Conservation (phyloP, 306 rosid species). For the Boehmeria nivea region DNA sequence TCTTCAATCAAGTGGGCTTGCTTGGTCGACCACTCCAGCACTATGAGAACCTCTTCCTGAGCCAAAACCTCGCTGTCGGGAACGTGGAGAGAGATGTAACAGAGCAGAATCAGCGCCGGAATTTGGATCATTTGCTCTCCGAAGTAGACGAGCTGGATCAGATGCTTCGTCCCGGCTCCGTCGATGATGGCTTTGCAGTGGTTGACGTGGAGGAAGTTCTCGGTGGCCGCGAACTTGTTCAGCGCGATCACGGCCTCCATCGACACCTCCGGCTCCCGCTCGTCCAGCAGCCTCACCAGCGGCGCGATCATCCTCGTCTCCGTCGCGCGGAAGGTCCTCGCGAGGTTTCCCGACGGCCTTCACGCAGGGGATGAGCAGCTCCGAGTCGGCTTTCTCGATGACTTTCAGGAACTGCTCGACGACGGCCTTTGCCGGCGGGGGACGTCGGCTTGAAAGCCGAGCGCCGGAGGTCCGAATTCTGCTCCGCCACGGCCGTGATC, state of each 20-base stretch:
- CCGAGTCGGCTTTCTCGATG: conserved; percentile 28
- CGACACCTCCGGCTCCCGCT: conserved; percentile 38
- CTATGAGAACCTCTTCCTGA: conserved; percentile 66
- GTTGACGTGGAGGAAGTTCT: conserved; percentile 58
- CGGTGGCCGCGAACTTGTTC: conserved; percentile 54
- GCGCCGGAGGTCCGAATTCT: conserved; percentile 53
- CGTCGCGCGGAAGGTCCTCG: conserved; percentile 65
- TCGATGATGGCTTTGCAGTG: conserved; percentile 75
- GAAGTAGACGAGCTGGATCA: conserved; percentile 61
- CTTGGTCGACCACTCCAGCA: conserved; percentile 70
- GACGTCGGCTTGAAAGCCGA: conserved; percentile 73
- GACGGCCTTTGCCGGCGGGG: conserved; percentile 66
- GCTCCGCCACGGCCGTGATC: conserved; percentile 59
- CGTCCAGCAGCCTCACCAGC: conserved; percentile 58
- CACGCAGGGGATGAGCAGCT: conserved; percentile 47
- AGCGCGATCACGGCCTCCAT: conserved; percentile 52
- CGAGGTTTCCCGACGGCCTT: conserved; percentile 56
- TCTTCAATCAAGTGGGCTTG: conserved; percentile 42
- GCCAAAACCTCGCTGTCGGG: conserved; percentile 73
- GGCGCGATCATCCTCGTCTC: conserved; percentile 59
- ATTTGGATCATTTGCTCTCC: conserved; percentile 59
- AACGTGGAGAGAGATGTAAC: conserved; percentile 55
- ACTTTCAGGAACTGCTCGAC: conserved; percentile 49
- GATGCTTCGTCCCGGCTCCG: conserved; percentile 61
- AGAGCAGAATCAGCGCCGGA: conserved; percentile 49